Evolutionary conservation across 495 filamentous ascomycete species (phyloP).

Genomic region (Haplographium delicatum): DNA sequence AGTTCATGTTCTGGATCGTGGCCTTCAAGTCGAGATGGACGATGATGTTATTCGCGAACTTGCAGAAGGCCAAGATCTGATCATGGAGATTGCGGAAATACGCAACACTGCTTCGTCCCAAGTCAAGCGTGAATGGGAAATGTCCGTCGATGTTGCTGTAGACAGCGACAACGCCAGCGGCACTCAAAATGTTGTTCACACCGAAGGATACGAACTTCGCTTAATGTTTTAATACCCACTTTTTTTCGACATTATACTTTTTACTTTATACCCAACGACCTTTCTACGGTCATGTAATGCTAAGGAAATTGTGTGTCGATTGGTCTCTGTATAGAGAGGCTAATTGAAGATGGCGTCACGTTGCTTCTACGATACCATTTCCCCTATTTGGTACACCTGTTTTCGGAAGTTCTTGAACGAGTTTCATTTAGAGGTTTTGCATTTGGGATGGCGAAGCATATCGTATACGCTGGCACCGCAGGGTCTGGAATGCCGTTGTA

Average conservation of each 20-base stretch:
- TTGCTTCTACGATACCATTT: constrained; percentile 25
- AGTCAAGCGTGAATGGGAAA: constrained; percentile 48
- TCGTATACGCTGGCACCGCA: not conserved
- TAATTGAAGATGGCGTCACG: constrained; percentile 20
- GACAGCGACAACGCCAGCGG: constrained; percentile 33
- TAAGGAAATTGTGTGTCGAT: constrained; percentile 15
- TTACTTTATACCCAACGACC: constrained; percentile 19
- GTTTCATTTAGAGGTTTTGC: constrained; percentile 12
- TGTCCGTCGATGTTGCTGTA: constrained; percentile 40
- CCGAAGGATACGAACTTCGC: constrained; percentile 40
- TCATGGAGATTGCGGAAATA: constrained; percentile 41
- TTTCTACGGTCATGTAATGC: constrained; percentile 23
- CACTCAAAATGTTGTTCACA: constrained; percentile 31
- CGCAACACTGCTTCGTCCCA: constrained; percentile 22
- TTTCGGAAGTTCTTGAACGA: not conserved
- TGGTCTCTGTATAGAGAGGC: constrained; percentile 7
- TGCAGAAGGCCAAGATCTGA: constrained; percentile 88
- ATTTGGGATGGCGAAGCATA: constrained; percentile 12
- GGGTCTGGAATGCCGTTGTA: too few relatives aligned
- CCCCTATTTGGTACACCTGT: constrained; percentile 10
- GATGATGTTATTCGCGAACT: constrained; percentile 86
- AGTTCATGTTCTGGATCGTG: constrained; percentile 63
- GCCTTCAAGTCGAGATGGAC: constrained; percentile 80
- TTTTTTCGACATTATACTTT: constrained; percentile 10
- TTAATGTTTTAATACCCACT: constrained; percentile 37